Conservation (phyloP, 2,329 filamentous ascomycete genomes). For the Rhexocercosporidium sp. region DNA sequence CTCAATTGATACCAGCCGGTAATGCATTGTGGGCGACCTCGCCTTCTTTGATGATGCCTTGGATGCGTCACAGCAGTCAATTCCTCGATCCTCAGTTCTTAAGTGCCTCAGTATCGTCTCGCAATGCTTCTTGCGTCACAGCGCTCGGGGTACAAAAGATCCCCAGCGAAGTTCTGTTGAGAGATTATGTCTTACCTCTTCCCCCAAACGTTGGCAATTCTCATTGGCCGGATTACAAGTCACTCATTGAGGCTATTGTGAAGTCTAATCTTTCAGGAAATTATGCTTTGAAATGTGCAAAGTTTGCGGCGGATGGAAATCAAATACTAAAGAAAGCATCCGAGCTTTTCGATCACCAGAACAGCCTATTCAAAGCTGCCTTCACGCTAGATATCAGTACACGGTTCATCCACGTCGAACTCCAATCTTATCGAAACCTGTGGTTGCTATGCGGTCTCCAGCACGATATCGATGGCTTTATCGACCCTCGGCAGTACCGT, state of each 20-base stretch:
- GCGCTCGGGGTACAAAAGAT: conserved; percentile 21
- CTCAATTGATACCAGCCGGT: conserved; percentile 20
- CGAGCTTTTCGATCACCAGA: conserved; percentile 37
- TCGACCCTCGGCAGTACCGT: conserved; percentile 28
- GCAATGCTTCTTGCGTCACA: conserved; percentile 11
- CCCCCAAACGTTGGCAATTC: conserved; percentile 12
- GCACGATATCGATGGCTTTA: conserved; percentile 12
- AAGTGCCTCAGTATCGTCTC: neutral
- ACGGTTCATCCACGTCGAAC: conserved; percentile 34
- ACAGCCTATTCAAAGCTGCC: conserved; percentile 36
- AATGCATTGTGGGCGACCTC: conserved; percentile 26
- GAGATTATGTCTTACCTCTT: conserved; percentile 23
- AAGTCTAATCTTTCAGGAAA: neutral
- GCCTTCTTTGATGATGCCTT: conserved; percentile 31
- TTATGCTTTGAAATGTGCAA: neutral
- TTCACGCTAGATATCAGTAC: conserved; percentile 31
- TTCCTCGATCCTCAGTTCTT: conserved; percentile 29
- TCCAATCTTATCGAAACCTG: conserved; percentile 25
- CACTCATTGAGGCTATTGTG: conserved; percentile 13
- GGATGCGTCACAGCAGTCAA: conserved; percentile 26
- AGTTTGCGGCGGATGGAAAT: conserved; percentile 33
- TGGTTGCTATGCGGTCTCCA: conserved; percentile 34
- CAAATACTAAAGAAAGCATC: conserved; percentile 21
- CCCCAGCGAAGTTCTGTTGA: conserved; percentile 20
- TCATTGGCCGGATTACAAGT: conserved; percentile 17